A percentile compares a stretch with the other conserved stretches of the same genome.
phyloP scores from a whole-genome alignment of 805 yeast genomes.

The Candida ipomoeae region DNA sequence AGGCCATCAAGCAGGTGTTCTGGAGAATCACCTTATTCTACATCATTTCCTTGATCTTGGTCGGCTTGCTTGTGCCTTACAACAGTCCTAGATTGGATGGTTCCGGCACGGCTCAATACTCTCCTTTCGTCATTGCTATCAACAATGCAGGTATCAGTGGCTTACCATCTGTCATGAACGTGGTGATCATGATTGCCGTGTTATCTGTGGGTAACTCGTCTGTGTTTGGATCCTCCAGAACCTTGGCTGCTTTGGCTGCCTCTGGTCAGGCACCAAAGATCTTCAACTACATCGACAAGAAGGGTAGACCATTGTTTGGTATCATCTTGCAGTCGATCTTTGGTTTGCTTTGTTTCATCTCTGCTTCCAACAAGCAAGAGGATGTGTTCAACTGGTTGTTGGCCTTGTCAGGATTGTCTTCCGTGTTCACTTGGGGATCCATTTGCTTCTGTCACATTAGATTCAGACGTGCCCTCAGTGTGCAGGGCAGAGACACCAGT shows the following conservation, averaged over 20 bases:
- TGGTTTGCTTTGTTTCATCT: conserved; percentile 63
- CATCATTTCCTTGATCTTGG: conserved; percentile 36
- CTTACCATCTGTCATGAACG: conserved; percentile 41
- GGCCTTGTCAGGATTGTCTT: conserved; percentile 24
- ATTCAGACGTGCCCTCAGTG: conserved; percentile 23
- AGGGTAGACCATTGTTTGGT: conserved; percentile 41
- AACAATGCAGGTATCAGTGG: conserved; percentile 37
- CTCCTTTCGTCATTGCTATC: conserved; percentile 44
- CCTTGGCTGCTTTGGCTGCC: conserved; percentile 62
- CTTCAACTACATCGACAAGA: conserved; percentile 39
- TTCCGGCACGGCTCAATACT: conserved; percentile 27
- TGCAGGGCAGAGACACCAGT: conserved; percentile 21
- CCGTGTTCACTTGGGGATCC: conserved; percentile 28
- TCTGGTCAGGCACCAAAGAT: conserved; percentile 64
- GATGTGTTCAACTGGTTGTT: conserved; percentile 25
- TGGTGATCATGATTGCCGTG: conserved; percentile 36
- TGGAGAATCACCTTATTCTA: conserved; percentile 40
- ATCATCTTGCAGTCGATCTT: conserved; percentile 32
- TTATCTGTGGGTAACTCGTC: conserved; percentile 65
- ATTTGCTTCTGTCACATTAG: conserved; percentile 25
- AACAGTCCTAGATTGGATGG: conserved; percentile 24
- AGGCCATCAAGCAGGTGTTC: conserved; percentile 41
- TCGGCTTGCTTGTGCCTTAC: conserved; percentile 39
- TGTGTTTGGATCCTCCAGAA: conserved; percentile 68
- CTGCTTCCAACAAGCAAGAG: conserved; percentile 29